phyloP scores from a whole-genome alignment of 83 land plant genomes.

The Isoetes engelmannii region DNA sequence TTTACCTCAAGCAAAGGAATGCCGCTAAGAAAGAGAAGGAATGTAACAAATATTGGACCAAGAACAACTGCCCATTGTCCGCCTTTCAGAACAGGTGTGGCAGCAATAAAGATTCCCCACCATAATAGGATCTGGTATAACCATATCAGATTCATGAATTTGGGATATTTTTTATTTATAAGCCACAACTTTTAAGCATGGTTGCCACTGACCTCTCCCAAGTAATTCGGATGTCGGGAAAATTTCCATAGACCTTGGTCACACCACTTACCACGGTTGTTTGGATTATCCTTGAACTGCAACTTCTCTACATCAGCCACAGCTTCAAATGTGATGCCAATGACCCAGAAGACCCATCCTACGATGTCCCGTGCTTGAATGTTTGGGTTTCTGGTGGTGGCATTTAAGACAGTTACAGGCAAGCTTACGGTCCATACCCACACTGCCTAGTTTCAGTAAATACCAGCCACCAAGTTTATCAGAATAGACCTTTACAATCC shows the following conservation, averaged over 20 bases:
- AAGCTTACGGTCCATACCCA: slow-evolving; percentile 99
- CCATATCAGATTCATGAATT: not conserved
- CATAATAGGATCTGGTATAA: slow-evolving; percentile 65
- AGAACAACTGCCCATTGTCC: slow-evolving; percentile 79
- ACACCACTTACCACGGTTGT: slow-evolving; percentile 81
- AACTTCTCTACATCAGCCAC: slow-evolving; percentile 86
- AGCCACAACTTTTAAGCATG: not conserved
- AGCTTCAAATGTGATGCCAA: slow-evolving; percentile 64
- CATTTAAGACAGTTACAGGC: slow-evolving; percentile 88
- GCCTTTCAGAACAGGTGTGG: slow-evolving; percentile 68
- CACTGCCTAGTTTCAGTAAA: slow-evolving; percentile 52
- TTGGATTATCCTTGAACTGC: slow-evolving; percentile 51
- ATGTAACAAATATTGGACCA: slow-evolving; percentile 72
- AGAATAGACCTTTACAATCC: not conserved
- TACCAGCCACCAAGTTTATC: not conserved
- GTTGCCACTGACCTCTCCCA: slow-evolving; percentile 66
- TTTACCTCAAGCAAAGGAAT: slow-evolving; percentile 94
- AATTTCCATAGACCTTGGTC: slow-evolving; percentile 75
- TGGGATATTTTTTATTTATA: not conserved
- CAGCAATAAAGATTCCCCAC: slow-evolving; percentile 95
- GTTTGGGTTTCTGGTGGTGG: slow-evolving; percentile 55
- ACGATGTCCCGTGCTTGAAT: slow-evolving; percentile 52
- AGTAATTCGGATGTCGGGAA: slow-evolving; percentile 94
- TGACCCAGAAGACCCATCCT: slow-evolving; percentile 78
- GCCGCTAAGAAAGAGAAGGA: slow-evolving; percentile 79